These are phyloP conservation scores for Hypoxylon sp. DNA, from an alignment of 2,329 filamentous ascomycete species.

Conservation along the genomic window DNA sequence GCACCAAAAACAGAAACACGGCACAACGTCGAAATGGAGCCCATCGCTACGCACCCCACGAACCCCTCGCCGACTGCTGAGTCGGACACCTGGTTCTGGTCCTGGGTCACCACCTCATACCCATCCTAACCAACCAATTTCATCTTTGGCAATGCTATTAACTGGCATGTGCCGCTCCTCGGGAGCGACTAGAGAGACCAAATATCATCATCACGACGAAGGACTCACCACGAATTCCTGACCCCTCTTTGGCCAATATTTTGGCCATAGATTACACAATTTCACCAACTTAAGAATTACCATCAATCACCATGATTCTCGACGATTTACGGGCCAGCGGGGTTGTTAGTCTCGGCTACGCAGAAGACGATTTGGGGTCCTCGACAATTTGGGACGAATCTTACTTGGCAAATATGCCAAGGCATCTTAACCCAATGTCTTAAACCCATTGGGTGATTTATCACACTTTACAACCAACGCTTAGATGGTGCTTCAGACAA, in stretches of 20 bases:
- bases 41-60: constrained; percentile 22
- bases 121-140: constrained; percentile 20
- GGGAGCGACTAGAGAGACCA: neutral
- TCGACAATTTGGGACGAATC: neutral
- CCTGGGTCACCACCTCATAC: constrained; percentile 42
- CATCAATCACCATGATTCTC: neutral
- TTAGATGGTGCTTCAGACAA: neutral
- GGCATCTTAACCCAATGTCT: neutral
- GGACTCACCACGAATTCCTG: neutral
- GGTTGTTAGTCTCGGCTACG: neutral
- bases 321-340: neutral
- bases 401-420: neutral
- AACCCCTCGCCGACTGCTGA: constrained; percentile 22
- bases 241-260: neutral
- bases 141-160: neutral
- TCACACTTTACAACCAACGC: neutral
- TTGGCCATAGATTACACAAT: neutral
- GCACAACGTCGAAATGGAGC: constrained; percentile 28
- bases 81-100: constrained; percentile 42
- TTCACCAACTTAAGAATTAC: neutral
- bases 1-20: neutral
- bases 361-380: neutral
- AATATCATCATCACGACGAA: neutral
- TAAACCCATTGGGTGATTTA: neutral
- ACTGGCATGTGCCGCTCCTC: neutral